These are phyloP conservation scores for Neofusicoccum cordaticola DNA, from an alignment of 2,329 filamentous ascomycete genomes.

Conservation along the genomic window DNA sequence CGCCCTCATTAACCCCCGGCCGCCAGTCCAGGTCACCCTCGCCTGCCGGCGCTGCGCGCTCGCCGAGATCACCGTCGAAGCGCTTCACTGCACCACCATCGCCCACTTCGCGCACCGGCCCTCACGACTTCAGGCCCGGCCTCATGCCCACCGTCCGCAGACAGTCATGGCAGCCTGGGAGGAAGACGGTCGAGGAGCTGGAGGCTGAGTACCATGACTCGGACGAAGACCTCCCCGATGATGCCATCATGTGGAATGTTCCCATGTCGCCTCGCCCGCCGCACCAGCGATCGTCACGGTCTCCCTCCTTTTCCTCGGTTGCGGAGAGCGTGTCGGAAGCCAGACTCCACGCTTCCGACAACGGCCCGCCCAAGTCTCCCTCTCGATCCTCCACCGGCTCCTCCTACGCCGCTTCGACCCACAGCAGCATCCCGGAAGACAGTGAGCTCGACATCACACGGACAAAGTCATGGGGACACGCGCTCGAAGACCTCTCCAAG, in stretches of 20 bases:
- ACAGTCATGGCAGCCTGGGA: conserved; percentile 64
- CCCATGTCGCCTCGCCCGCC: conserved; percentile 65
- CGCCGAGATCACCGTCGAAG: conserved; percentile 27
- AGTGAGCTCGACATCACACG: conserved; percentile 32
- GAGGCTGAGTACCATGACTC: conserved; percentile 78
- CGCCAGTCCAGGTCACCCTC: conserved; percentile 38
- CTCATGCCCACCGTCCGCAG: conserved; percentile 40
- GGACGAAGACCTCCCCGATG: conserved; percentile 73
- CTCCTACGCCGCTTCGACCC: conserved; percentile 7
- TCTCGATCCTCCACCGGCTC: conserved; percentile 10
- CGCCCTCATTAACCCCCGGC: conserved; percentile 30
- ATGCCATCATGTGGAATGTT: conserved; percentile 76
- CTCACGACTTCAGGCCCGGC: conserved; percentile 30
- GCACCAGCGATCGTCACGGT: conserved; percentile 28
- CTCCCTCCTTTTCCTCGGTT: conserved; percentile 33
- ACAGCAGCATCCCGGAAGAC: conserved; percentile 17
- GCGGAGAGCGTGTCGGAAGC: conserved; percentile 24
- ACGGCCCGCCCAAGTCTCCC: conserved; percentile 21
- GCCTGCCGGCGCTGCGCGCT: conserved; percentile 27
- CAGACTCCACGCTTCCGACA: conserved; percentile 19
- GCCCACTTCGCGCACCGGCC: conserved; percentile 28
- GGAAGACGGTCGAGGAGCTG: conserved; percentile 67
- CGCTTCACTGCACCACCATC: conserved; percentile 16
- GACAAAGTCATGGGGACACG: conserved; percentile 72
- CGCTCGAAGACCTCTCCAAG: conserved; percentile 64